Evolutionary conservation across 371 early-diverging fungal genomes (phyloP).

Genomic region (Circinella minor): DNA sequence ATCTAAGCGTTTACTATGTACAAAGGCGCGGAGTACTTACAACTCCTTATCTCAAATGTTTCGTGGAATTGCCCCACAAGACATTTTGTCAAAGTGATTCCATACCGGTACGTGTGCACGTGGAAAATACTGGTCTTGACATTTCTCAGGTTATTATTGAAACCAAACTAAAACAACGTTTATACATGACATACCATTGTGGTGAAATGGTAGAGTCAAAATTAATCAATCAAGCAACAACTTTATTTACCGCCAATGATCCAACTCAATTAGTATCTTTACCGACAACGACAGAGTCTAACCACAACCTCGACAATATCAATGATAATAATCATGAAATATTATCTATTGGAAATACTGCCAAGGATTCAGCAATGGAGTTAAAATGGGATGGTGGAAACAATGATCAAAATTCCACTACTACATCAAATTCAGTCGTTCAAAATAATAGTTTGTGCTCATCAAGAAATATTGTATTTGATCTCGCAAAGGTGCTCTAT

Average conservation of each 20-base stretch:
- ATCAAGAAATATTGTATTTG: slow-evolving; percentile 7
- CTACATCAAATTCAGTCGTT: neutral
- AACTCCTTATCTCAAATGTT: slow-evolving; percentile 12
- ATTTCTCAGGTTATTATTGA: neutral
- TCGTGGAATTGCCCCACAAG: slow-evolving; percentile 5
- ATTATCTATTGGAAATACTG: neutral
- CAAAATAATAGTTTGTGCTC: neutral
- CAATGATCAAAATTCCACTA: neutral
- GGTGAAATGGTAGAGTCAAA: slow-evolving; percentile 10
- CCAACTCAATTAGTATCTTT: neutral
- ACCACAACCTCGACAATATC: neutral
- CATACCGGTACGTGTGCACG: slow-evolving; percentile 12
- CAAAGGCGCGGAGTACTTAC: neutral
- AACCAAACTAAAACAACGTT: neutral
- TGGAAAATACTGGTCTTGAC: slow-evolving; percentile 9
- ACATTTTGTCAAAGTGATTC: slow-evolving; percentile 7
- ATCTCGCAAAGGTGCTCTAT: slow-evolving; percentile 10
- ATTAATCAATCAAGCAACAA: neutral
- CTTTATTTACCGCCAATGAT: slow-evolving; percentile 14
- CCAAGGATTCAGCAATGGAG: slow-evolving; percentile 5
- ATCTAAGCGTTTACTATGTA: neutral
- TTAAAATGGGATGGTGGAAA: neutral
- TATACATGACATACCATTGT: slow-evolving; percentile 10
- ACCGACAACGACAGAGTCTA: no score
- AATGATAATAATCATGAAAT: neutral